Evolutionary conservation across 2,329 filamentous ascomycete genomes (phyloP), one percentile per base, ranked within the genome.

Genomic region (Fusarium sublunatum): DNA sequence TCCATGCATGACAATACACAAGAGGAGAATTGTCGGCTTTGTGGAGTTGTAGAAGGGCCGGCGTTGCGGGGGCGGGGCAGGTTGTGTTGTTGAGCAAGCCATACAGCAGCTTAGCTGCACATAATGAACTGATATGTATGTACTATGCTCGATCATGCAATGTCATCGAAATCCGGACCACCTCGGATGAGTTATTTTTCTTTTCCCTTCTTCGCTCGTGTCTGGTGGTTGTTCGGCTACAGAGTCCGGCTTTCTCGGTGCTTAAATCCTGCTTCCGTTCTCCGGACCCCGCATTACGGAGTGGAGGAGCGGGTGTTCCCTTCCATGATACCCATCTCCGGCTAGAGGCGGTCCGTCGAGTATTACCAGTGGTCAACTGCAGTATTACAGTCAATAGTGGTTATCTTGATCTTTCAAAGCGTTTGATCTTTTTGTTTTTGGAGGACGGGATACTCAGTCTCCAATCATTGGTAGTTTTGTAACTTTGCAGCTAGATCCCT

Each of bases 61-160:
- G 53, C 39, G 62, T 65, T 65, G 62, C 62, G 62, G 62, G 62
- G 62, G 62, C 62, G 62, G 62, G 62, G 62, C 58, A 58, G 25
- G 22, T 35, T 19, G 19, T 19, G 19, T 19, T 34, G 35, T 55
- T 35, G 51, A 52, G 43, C 19, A 19, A 19, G 3, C 19, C 19
- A 19, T 19, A 19, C 19, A 19, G 19, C 19, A 19, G 19, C 19
- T 19, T 29, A 34, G 31, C 31, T n/a, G 39, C 24, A 46, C 46
- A 40, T 26, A 52, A 51, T 46, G 46, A n/a, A 35, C 46, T 54
- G 48, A 48, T 56, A 43, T 34, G 48, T 42, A 44, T 44, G 49
- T 50, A 55, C 58, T 54, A 48, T 55, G 45, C 42, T 53, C 53
- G 47, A 64, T 62, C 61, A 52, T 65, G 61, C 50, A 61, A 46